Base-by-base conservation (phyloP, 441 rosid species). In the Euphorbia corollata region DNA sequence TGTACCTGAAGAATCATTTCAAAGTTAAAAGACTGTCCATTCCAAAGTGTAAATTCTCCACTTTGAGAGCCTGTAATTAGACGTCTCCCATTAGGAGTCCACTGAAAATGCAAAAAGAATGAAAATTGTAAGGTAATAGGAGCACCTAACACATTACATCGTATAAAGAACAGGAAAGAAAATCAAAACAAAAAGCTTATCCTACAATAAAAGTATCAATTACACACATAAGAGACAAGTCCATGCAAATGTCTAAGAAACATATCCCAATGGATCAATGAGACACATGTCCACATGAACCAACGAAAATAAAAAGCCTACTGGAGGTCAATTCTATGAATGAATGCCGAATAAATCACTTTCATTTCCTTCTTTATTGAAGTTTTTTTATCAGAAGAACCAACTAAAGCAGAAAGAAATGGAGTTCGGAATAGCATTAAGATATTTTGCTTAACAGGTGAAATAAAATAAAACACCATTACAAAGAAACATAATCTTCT, bases 21-120 rank as follows among this genome's bases (percentile, higher is more conserved):
- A 70, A 91, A 91, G 76, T 94, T 91, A 77, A 94, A 94, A 38
- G 99, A 89, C 20, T 89, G 99, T 68, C 99, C 98, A 84, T 94
- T 91, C 99, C 99, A 91, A 56, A 89, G 85, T 72, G 99, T 94
- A 79, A 94, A 94, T 77, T 94, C 99, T 56, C 99, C 99, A 73
- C 97, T 94, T 68, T 89, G 94, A 56, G 98, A 91, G 57, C 99
- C 97, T 13, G 99, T 91, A 74, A 94, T 91, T 73, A 94, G 95
- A 69, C 96, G 96, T 66, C 96, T 85, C 68, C 97, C 97, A 7
- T 95, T 85, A 55, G 99, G 97, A 77, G 96, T 91, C 99, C 99
- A 94, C 99, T 91, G 76, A 43, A 72, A 51, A 79, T 63, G 50
- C 68, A 69, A 68, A 82, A 67, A 34, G 61, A 61, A 67, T 74